Evolutionary conservation across 768 basidiomycete genomes (phyloP).

Genomic region (Zangia roseola): DNA sequence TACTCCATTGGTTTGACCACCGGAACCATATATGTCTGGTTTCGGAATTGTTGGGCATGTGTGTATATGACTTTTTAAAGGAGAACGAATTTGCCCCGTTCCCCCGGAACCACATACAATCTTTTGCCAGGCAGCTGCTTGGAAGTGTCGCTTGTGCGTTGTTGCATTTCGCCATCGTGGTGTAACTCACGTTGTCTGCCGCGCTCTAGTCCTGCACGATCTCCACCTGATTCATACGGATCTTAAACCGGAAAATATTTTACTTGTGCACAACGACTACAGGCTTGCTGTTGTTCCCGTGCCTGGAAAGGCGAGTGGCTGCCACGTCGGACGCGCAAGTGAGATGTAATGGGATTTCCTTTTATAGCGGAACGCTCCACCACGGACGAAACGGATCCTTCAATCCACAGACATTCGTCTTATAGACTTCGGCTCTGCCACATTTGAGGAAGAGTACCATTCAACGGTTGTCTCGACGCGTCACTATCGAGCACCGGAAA

Average conservation of each 20-base stretch:
- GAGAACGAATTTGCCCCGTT: constrained; percentile 97
- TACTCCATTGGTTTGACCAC: constrained; percentile 93
- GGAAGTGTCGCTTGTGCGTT: constrained; percentile 91
- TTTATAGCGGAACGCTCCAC: constrained; percentile 58
- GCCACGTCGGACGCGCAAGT: not conserved
- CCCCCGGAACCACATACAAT: constrained; percentile 94
- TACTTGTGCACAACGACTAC: constrained; percentile 85
- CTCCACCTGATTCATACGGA: constrained; percentile 94
- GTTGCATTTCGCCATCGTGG: not conserved
- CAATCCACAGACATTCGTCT: constrained; percentile 88
- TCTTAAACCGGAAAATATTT: constrained; percentile 98
- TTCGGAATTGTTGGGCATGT: constrained; percentile 93
- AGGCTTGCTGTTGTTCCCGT: constrained; percentile 56
- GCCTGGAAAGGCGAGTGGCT: constrained; percentile 57
- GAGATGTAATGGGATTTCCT: constrained; percentile 12
- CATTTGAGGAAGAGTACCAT: constrained; percentile 97
- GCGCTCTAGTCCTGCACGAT: constrained; percentile 78
- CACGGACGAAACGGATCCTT: constrained; percentile 75
- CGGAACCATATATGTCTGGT: constrained; percentile 97
- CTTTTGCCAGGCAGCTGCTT: constrained; percentile 89
- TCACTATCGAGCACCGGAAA: constrained; percentile 98
- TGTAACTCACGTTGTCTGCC: constrained; percentile 8
- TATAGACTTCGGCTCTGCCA: constrained; percentile 98
- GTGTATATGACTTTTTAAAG: constrained; percentile 98
- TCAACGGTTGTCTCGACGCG: constrained; percentile 97